Base-by-base conservation (phyloP, 441 rosid species). In the Breynia disticha region DNA sequence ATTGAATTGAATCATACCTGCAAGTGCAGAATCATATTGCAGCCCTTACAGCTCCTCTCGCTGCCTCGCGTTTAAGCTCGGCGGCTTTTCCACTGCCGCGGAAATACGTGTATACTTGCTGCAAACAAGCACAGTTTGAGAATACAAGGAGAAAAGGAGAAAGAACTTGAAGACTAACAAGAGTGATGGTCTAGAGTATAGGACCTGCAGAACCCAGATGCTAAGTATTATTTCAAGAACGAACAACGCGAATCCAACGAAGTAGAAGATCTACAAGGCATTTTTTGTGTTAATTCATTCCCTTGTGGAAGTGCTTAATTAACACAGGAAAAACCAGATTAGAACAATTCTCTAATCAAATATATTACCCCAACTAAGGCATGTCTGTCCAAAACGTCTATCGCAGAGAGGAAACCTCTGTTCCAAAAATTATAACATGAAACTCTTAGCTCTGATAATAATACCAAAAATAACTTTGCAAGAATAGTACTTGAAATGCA, bases 71-170 rank as follows among this genome's bases (percentile, higher is more conserved):
- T 70, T 74, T 79, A 82, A 80, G 50, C 76, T 87, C 79, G 0
- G 80, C 90, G 56, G 82, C 88, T 69, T 83, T 85, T 17, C 96
- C 98, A 1, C 83, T 79, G 50, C 98, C 96, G 1, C 96, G 79
- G 93, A 90, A 90, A 63, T 85, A 87, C 96, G 82, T 83, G 80
- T 75, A 80, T 24, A 85, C 90, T 85, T 80, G 95, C 96, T 87
- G 95, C 70, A 59, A 19, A 35, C 37, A 41, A 16, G 19, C 1
- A n/a, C 14, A 37, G 16, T 32, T 11, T 16, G 44, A 4, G 24
- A 10, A 16, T 18, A 16, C 1, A 9, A 22, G 16, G 17, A 16
- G 35, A 17, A 18, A 5, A 7, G 19, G 16, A 5, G 35, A 16
- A n/a, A 11, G 19, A 15, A 15, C 2, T 45, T 4, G 15, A 12